phyloP scores from a whole-genome alignment of 1,139 yeast species.

The Zygoascus sp. region DNA sequence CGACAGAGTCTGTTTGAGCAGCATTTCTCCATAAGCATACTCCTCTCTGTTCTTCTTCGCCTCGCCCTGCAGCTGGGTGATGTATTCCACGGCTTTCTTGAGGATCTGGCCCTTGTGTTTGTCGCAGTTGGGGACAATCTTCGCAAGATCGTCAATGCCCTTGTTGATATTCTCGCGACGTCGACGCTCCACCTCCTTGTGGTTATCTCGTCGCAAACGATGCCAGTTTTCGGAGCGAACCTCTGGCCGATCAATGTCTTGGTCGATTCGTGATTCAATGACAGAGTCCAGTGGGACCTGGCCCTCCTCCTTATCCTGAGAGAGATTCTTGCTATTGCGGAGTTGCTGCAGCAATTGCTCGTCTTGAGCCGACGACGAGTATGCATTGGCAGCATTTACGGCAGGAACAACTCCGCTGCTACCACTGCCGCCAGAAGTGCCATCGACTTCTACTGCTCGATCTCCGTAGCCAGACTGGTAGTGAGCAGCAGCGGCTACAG shows the following conservation, averaged over 20 bases:
- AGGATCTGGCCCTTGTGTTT: slow-evolving; percentile 88
- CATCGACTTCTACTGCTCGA: background rate
- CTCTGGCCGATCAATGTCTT: slow-evolving; percentile 35
- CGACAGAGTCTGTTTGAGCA: slow-evolving; percentile 85
- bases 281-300: background rate
- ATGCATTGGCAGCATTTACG: background rate
- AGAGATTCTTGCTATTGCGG: slow-evolving; percentile 1
- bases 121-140: slow-evolving; percentile 80
- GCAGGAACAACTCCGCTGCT: no score
- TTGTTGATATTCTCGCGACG: slow-evolving; percentile 88
- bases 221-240: slow-evolving; percentile 80
- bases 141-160: slow-evolving; percentile 82
- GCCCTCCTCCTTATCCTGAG: slow-evolving; percentile 1
- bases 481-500: slow-evolving; percentile 2
- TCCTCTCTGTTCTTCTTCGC: slow-evolving; percentile 68
- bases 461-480: background rate
- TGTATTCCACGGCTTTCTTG: slow-evolving; percentile 83
- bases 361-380: slow-evolving; percentile 4
- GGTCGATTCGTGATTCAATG: background rate
- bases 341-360: slow-evolving; percentile 10
- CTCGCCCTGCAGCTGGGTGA: slow-evolving; percentile 75
- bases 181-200: slow-evolving; percentile 95
- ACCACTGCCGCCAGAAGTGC: background rate
- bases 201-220: slow-evolving; percentile 77
- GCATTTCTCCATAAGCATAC: slow-evolving; percentile 87